Conservation (phyloP, 2,329 filamentous ascomycete genomes). For the Beauveria asiatica region DNA sequence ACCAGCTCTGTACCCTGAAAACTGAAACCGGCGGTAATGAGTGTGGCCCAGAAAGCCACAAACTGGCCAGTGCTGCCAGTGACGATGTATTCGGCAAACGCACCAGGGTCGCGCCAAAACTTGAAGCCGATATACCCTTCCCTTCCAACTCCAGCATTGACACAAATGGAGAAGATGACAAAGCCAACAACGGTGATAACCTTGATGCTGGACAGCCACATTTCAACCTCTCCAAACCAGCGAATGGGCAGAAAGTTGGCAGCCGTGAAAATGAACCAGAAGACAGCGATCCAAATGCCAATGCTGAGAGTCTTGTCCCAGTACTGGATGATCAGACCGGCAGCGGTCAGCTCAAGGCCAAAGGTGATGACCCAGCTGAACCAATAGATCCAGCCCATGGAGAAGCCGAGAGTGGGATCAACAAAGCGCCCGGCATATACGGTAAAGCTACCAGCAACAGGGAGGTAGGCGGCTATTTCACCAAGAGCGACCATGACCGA, state of each 20-base stretch:
- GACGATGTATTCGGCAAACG: conserved; percentile 55
- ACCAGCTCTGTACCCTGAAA: conserved; percentile 70
- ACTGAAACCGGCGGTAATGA: conserved; percentile 61
- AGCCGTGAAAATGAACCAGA: conserved; percentile 61
- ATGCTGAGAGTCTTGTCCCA: conserved; percentile 57
- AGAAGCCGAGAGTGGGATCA: conserved; percentile 63
- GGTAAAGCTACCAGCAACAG: conserved; percentile 68
- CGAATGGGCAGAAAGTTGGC: conserved; percentile 65
- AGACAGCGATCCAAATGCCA: conserved; percentile 64
- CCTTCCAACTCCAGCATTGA: conserved; percentile 62
- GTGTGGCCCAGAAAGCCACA: conserved; percentile 59
- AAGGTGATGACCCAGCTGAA: conserved; percentile 69
- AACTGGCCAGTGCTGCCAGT: conserved; percentile 49
- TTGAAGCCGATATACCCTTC: conserved; percentile 67
- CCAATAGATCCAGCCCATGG: conserved; percentile 80
- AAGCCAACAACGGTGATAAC: conserved; percentile 67
- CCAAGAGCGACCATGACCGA: conserved; percentile 63
- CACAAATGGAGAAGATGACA: conserved; percentile 66
- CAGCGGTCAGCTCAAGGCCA: conserved; percentile 63
- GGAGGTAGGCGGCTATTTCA: conserved; percentile 72
- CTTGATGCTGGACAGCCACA: conserved; percentile 71
- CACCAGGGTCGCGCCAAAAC: conserved; percentile 60
- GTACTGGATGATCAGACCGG: conserved; percentile 68
- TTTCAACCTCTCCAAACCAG: conserved; percentile 69
- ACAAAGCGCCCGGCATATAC: conserved; percentile 69